Percentiles rank a stretch among this genome's conserved stretches.
These are phyloP conservation scores for Wickerhamia fluorescens DNA, from an alignment of 805 yeast genomes.

Conservation along the genomic window DNA sequence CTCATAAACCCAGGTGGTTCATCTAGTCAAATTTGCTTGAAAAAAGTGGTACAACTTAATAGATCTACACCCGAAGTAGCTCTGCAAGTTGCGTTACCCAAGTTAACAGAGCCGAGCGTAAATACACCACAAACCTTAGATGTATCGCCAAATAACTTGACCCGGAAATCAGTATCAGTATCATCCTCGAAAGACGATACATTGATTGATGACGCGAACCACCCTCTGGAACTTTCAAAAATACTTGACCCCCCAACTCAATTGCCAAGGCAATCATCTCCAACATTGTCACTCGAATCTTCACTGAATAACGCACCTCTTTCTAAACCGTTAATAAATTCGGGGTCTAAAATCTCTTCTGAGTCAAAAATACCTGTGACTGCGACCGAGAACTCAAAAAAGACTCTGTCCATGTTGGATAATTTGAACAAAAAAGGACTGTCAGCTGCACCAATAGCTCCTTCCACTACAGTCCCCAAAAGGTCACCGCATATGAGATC, in stretches of 20 bases:
- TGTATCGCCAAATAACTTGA: conserved; percentile 8
- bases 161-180: too few species aligned
- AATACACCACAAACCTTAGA: background rate
- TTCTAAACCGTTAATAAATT: background rate
- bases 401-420: too few species aligned
- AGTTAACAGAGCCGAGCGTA: conserved; percentile 8
- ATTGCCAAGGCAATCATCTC: conserved; percentile 1
- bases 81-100: conserved; percentile 19
- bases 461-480: conserved; percentile 1
- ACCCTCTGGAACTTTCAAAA: too few species aligned
- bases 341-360: background rate
- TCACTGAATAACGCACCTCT: conserved; percentile 1
- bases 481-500: conserved; percentile 4
- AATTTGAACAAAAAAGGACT: conserved; percentile 1
- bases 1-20: too few species aligned
- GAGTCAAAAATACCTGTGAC: background rate
- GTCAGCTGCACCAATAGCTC: conserved; percentile 1
- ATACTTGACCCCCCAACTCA: background rate
- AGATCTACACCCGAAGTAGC: conserved; percentile 19
- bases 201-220: conserved; percentile 13
- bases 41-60: too few species aligned
- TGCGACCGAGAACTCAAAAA: too few species aligned
- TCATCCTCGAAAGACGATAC: conserved; percentile 23
- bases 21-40: too few species aligned
- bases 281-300: conserved; percentile 1